Evolutionary conservation across 2,329 filamentous ascomycete species (phyloP).

Genomic region (Cordyceps fumosorosea): DNA sequence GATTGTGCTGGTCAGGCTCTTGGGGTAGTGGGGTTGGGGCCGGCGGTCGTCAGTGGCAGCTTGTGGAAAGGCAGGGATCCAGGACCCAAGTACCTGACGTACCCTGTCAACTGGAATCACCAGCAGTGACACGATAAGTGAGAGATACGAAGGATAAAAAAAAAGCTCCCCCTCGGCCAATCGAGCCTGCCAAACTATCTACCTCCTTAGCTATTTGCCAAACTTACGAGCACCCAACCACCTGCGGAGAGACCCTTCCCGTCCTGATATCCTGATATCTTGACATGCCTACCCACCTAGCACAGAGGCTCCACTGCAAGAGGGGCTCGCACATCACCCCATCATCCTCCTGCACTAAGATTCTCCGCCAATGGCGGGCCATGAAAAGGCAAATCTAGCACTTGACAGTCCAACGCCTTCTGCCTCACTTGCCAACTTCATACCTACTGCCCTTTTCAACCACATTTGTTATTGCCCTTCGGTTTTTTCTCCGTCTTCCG

Average conservation of each 20-base stretch:
- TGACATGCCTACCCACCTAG: too few relatives aligned
- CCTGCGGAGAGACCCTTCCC: not conserved
- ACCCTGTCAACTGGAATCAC: too few relatives aligned
- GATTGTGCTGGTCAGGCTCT: not conserved
- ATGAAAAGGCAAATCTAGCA: not conserved
- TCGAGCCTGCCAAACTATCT: not conserved
- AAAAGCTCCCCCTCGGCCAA: too few relatives aligned
- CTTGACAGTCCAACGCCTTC: not conserved
- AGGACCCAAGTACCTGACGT: not conserved
- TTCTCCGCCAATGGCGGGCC: conserved; percentile 8
- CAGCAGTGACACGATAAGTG: too few relatives aligned
- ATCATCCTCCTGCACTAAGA: not conserved
- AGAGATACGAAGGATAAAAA: too few relatives aligned
- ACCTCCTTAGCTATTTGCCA: not conserved
- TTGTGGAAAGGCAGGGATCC: not conserved
- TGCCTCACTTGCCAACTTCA: not conserved
- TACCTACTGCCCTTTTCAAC: not conserved
- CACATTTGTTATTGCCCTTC: not conserved
- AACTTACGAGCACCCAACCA: not conserved
- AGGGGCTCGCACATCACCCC: not conserved
- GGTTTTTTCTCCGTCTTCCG: not conserved
- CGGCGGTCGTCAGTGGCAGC: not conserved
- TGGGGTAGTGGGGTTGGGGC: not conserved
- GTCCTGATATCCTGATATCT: not conserved
- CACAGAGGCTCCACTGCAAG: not conserved